A percentile compares a stretch with the other conserved stretches of the same genome.
Evolutionary conservation across 208 protist species (phyloP).

Genomic region (Leishmania lainsoni): DNA sequence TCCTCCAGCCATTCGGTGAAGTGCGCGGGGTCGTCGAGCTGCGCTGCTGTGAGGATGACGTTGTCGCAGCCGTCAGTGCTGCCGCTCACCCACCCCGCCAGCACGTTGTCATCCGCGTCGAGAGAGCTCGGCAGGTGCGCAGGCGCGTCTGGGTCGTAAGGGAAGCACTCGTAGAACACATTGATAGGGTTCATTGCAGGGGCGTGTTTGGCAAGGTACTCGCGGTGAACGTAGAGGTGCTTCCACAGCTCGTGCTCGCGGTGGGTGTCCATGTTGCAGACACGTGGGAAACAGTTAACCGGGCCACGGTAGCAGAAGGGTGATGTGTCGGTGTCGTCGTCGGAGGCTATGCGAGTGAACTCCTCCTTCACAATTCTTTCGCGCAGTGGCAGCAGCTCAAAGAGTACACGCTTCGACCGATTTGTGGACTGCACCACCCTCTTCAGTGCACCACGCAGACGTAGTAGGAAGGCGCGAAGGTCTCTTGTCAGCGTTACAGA

Average conservation of each 20-base stretch:
- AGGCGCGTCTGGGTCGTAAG: conserved; percentile 40
- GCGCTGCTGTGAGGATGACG: conserved; percentile 50
- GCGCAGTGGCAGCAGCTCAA: conserved; percentile 51
- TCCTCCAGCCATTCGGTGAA: conserved; percentile 83
- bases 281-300: conserved; percentile 67
- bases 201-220: conserved; percentile 66
- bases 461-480: conserved; percentile 47
- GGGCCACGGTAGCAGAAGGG: conserved; percentile 70
- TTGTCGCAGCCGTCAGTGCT: conserved; percentile 52
- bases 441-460: conserved; percentile 48
- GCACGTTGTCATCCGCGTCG: conserved; percentile 3
- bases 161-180: conserved; percentile 75
- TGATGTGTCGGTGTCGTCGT: conserved; percentile 22
- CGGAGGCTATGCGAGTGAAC: conserved; percentile 49
- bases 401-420: conserved; percentile 33
- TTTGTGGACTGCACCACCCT: conserved; percentile 45
- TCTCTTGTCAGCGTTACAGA: conserved; percentile 60
- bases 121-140: conserved; percentile 2
- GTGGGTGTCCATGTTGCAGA: conserved; percentile 70
- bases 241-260: conserved; percentile 68
- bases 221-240: conserved; percentile 49
- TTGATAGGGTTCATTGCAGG: conserved; percentile 70
- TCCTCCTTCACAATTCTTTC: conserved; percentile 62
- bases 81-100: conserved; percentile 66
- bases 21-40: conserved; percentile 37